These are phyloP conservation scores for Plicaturopsis crispa DNA, from an alignment of 768 basidiomycete species.

Conservation along the genomic window DNA sequence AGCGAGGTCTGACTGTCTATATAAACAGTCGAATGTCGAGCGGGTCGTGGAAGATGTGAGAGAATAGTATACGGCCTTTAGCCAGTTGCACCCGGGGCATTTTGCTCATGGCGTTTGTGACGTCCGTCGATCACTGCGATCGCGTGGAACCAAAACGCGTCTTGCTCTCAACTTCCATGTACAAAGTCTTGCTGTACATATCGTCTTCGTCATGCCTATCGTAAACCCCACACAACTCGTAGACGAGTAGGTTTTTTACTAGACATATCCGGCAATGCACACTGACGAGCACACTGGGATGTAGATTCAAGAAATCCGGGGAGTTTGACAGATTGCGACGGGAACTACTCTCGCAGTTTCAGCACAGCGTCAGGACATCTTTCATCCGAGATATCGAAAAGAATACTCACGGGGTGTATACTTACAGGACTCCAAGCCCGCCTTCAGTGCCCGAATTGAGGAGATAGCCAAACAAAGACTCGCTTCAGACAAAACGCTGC, in stretches of 20 bases:
- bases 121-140: too few species aligned
- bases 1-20: too few species aligned
- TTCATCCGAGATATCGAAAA: slow-evolving; percentile 2
- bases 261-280: too few species aligned
- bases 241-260: slow-evolving; percentile 50
- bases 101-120: too few species aligned
- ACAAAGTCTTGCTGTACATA: neutral
- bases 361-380: slow-evolving; percentile 42
- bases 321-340: slow-evolving; percentile 69
- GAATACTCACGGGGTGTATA: neutral
- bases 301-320: slow-evolving; percentile 73
- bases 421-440: slow-evolving; percentile 40
- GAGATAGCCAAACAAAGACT: slow-evolving; percentile 55
- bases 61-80: too few species aligned
- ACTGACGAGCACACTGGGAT: too few species aligned
- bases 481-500: slow-evolving; percentile 42
- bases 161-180: too few species aligned
- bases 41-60: too few species aligned
- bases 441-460: slow-evolving; percentile 51
- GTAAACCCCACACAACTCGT: slow-evolving; percentile 54
- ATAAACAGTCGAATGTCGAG: too few species aligned
- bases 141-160: too few species aligned
- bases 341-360: slow-evolving; percentile 56
- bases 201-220: slow-evolving; percentile 31
- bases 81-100: too few species aligned